Percentiles rank a stretch among this genome's conserved stretches.
phyloP scores from a whole-genome alignment of 257 asterid genomes.

The Solanum verrucosum region DNA sequence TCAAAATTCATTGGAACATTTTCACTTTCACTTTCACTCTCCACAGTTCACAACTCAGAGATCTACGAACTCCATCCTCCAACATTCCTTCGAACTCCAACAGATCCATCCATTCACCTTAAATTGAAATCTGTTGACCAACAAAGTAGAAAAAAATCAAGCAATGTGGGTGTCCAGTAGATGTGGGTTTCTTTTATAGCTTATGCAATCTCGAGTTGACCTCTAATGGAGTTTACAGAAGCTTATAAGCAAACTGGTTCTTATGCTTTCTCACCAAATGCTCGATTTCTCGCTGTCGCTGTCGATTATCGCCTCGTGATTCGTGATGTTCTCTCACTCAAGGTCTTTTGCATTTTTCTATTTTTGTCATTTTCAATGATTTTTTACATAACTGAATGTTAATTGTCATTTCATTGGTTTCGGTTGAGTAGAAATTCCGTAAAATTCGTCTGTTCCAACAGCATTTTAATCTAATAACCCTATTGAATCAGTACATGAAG shows the following conservation, averaged over 20 bases:
- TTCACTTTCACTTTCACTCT: not conserved
- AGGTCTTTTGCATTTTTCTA: constrained; percentile 32
- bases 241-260: constrained; percentile 80
- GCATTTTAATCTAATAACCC: not conserved
- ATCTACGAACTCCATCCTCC: not conserved
- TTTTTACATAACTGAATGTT: not conserved
- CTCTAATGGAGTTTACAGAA: constrained; percentile 83
- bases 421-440: not conserved
- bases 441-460: not conserved
- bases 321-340: constrained; percentile 82
- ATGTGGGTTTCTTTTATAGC: not conserved
- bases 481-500: not conserved
- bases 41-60: not conserved
- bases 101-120: not conserved
- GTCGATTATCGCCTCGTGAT: constrained; percentile 90
- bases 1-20: not conserved
- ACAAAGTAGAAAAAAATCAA: not conserved
- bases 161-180: not conserved
- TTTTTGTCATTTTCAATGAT: not conserved
- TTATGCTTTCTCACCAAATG: constrained; percentile 81
- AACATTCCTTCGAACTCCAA: not conserved
- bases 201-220: not conserved
- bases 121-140: not conserved
- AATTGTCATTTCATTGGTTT: not conserved
- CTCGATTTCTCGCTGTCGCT: constrained; percentile 77